Conservation (phyloP, 2,329 filamentous ascomycete species). For the Exutisphaerella laricina region DNA sequence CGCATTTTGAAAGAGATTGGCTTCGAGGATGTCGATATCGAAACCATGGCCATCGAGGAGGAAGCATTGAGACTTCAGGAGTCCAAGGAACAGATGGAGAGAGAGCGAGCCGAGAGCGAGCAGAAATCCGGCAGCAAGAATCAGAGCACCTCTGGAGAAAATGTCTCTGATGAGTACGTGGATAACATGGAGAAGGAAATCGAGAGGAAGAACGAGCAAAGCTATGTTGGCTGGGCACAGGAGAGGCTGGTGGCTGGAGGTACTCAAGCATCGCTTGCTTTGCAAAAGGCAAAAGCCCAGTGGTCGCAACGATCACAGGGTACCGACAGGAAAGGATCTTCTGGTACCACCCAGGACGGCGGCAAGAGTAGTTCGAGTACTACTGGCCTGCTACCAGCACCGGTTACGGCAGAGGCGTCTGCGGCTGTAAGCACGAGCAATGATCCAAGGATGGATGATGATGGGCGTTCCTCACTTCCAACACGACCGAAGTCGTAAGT, state of each 20-base stretch:
- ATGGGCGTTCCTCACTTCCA: too few species aligned
- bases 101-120: slow-evolving; percentile 24
- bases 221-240: slow-evolving; percentile 39
- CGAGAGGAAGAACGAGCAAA: slow-evolving; percentile 32
- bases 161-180: slow-evolving; percentile 31
- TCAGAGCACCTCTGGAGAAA: slow-evolving; percentile 31
- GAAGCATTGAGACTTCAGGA: slow-evolving; percentile 37
- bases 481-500: too few species aligned
- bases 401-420: too few species aligned
- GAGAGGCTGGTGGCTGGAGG: slow-evolving; percentile 36
- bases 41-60: slow-evolving; percentile 44
- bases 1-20: slow-evolving; percentile 48
- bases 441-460: too few species aligned
- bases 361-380: background rate
- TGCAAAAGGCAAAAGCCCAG: slow-evolving; percentile 17
- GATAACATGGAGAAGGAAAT: slow-evolving; percentile 8
- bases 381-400: too few species aligned
- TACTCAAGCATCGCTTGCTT: slow-evolving; percentile 21
- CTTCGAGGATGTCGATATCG: slow-evolving; percentile 48
- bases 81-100: slow-evolving; percentile 35
- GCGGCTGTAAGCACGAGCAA: too few species aligned
- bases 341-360: background rate
- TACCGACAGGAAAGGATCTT: background rate
- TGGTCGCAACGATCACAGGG: slow-evolving; percentile 4
- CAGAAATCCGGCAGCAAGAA: slow-evolving; percentile 26